Percentiles rank a stretch among this genome's conserved stretches.
Conservation (phyloP, 73 alveolate genomes). For the Tetrahymena elliotti region DNA sequence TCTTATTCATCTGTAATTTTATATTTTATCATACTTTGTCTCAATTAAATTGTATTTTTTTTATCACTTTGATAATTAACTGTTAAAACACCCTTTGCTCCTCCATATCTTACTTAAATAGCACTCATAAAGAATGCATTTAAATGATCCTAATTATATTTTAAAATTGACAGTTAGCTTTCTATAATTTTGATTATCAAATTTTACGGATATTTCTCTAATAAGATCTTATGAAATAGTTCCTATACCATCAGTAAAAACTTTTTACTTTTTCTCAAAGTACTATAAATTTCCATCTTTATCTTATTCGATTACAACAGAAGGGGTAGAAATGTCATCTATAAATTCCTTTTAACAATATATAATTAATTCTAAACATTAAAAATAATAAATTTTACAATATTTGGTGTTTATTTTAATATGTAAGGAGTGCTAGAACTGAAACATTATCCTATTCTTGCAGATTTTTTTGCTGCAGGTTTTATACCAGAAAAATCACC, state of each 20-base stretch:
- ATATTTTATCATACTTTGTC: slow-evolving; percentile 72
- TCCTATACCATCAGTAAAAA: slow-evolving; percentile 78
- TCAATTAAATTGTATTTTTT: slow-evolving; percentile 55
- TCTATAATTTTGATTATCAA: slow-evolving; percentile 30
- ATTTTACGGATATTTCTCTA: slow-evolving; percentile 47
- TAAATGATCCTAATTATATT: not conserved
- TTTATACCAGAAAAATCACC: slow-evolving; percentile 68
- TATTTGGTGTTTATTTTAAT: slow-evolving; percentile 39
- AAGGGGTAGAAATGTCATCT: not conserved
- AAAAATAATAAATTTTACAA: slow-evolving; percentile 18
- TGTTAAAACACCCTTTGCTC: slow-evolving; percentile 78
- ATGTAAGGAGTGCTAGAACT: slow-evolving; percentile 62
- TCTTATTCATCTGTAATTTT: slow-evolving; percentile 37
- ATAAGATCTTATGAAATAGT: slow-evolving; percentile 66
- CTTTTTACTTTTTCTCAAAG: not conserved
- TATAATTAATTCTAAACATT: slow-evolving; percentile 43
- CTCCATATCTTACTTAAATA: slow-evolving; percentile 67
- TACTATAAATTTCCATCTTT: not conserved
- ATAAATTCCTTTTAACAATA: not conserved
- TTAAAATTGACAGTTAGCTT: not conserved
- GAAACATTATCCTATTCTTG: slow-evolving; percentile 79
- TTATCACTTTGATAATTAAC: slow-evolving; percentile 53
- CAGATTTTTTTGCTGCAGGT: slow-evolving; percentile 69
- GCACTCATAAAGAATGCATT: slow-evolving; percentile 54
- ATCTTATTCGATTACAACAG: not conserved